Conservation (phyloP, 148 eudicot genomes). For the Vaccinium darrowii region DNA sequence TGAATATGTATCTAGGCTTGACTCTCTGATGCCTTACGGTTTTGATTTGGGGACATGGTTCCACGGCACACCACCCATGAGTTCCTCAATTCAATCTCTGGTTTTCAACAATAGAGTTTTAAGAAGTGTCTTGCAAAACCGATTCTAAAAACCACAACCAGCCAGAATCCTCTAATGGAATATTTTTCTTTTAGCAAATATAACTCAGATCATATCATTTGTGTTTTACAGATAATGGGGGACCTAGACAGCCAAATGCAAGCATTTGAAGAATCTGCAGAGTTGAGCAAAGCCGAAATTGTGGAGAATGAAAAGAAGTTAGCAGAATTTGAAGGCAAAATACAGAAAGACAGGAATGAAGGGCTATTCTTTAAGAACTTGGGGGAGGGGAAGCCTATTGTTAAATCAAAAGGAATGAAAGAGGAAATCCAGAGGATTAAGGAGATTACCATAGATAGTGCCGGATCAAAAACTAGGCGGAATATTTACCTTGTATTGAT, state of each 20-base stretch:
- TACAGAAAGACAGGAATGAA: conserved; percentile 58
- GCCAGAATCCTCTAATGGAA: not conserved
- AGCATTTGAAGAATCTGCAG: conserved; percentile 74
- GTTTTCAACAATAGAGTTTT: not conserved
- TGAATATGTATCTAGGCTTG: not conserved
- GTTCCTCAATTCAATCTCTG: not conserved
- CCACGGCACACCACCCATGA: not conserved
- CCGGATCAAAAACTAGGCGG: conserved; percentile 54
- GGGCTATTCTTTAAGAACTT: conserved; percentile 81
- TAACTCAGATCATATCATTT: conserved; percentile 8
- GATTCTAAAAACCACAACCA: not conserved
- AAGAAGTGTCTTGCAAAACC: not conserved
- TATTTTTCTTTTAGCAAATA: not conserved
- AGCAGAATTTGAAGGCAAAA: conserved; percentile 60
- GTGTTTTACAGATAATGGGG: conserved; percentile 69
- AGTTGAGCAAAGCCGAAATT: conserved; percentile 50
- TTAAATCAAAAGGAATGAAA: conserved; percentile 43
- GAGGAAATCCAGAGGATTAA: conserved; percentile 55
- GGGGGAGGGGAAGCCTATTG: conserved; percentile 37
- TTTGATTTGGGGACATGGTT: not conserved
- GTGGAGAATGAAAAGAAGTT: conserved; percentile 58
- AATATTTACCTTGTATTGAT: conserved; percentile 68
- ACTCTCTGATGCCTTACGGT: not conserved
- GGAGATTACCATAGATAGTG: conserved; percentile 43
- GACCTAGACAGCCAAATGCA: conserved; percentile 72